A percentile compares a stretch with the other conserved stretches of the same genome.
These are phyloP conservation scores for Symbiodinium natans DNA, from an alignment of 73 alveolate species.

Conservation along the genomic window DNA sequence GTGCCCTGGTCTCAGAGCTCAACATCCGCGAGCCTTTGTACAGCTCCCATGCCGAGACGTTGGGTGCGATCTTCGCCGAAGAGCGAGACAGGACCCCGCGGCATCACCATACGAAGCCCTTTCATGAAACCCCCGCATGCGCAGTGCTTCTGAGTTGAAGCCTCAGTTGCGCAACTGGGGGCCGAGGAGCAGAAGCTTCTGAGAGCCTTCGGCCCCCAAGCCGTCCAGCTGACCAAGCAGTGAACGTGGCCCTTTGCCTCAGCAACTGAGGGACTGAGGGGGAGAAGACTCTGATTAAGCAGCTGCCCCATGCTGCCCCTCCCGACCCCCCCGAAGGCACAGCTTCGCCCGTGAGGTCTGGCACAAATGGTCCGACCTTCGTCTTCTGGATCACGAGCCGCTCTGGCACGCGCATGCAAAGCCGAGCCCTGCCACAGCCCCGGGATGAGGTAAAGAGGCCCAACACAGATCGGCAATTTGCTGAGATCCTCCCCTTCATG, in stretches of 20 bases:
- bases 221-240: background rate
- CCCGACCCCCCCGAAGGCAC: too few species aligned
- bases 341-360: too few species aligned
- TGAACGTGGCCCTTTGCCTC: background rate
- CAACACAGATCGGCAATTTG: too few species aligned
- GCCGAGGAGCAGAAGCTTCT: background rate
- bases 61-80: constrained; percentile 20
- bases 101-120: background rate
- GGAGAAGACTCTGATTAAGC: too few species aligned
- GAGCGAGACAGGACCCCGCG: background rate
- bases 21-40: background rate
- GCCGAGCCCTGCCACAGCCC: constrained; percentile 28
- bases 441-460: too few species aligned
- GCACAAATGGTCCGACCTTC: constrained; percentile 92
- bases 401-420: constrained; percentile 47
- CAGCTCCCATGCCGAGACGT: background rate
- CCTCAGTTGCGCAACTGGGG: too few species aligned
- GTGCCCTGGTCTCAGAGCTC: too few species aligned
- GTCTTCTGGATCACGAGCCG: constrained; percentile 66
- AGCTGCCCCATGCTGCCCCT: too few species aligned
- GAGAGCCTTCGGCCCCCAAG: background rate
- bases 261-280: background rate
- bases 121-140: too few species aligned
- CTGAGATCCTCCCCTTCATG: too few species aligned
- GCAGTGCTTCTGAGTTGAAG: too few species aligned